Percentiles rank a stretch among this genome's conserved stretches.
phyloP scores from a whole-genome alignment of 1,284 basidiomycete genomes.

The Melanopsichium pennsylvanicum region DNA sequence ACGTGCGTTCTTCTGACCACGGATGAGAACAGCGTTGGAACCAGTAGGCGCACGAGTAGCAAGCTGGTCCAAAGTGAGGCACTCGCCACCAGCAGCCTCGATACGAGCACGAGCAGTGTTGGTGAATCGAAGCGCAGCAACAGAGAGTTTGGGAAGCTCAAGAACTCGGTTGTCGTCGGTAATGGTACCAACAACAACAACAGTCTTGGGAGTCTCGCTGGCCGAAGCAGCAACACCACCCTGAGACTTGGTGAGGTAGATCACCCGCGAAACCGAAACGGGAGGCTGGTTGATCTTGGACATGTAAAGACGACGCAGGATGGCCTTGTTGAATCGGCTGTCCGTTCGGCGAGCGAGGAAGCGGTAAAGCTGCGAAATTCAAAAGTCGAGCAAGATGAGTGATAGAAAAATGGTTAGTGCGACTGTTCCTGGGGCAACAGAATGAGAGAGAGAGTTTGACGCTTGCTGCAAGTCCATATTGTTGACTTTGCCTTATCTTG shows the following conservation, averaged over 20 bases:
- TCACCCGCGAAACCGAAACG: constrained; percentile 72
- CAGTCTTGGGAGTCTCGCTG: constrained; percentile 72
- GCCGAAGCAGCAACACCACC: constrained; percentile 65
- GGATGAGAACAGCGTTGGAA: constrained; percentile 89
- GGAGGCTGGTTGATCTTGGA: constrained; percentile 98
- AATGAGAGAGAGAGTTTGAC: too few species aligned
- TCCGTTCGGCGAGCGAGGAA: constrained; percentile 98
- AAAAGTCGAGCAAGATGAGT: background rate
- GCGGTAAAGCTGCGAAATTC: constrained; percentile 83
- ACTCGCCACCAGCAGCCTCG: constrained; percentile 92
- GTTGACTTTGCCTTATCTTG: too few species aligned
- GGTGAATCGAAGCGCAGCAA: constrained; percentile 96
- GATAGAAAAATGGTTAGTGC: constrained; percentile 1
- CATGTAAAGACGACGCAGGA: constrained; percentile 96
- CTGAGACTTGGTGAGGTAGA: constrained; percentile 64
- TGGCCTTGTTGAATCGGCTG: constrained; percentile 94
- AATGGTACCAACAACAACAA: constrained; percentile 89
- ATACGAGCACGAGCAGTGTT: constrained; percentile 91
- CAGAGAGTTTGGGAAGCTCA: constrained; percentile 86
- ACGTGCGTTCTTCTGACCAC: constrained; percentile 90
- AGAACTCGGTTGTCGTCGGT: constrained; percentile 93
- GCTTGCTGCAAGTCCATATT: too few species aligned
- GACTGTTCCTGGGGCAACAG: too few species aligned
- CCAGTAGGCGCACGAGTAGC: constrained; percentile 92
- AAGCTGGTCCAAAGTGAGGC: constrained; percentile 94